Evolutionary conservation across 805 yeast species (phyloP), one percentile per base, ranked within the genome.

Genomic region (Kazachstania africana): DNA sequence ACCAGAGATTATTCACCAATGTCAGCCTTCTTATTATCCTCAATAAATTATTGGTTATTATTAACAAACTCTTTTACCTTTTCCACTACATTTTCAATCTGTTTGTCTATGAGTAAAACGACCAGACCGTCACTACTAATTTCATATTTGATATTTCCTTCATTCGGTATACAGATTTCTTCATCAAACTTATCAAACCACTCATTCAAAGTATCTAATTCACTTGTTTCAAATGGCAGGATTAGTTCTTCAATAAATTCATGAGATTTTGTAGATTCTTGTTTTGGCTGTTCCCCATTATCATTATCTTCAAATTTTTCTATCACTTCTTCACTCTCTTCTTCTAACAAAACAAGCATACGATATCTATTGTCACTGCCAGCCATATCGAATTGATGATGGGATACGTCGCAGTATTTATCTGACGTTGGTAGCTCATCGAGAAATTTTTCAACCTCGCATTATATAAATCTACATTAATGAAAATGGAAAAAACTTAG

Each of bases 101-200:
- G 44, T 28, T 53, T 43, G 30, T 50, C 57, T 10, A 56, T 34
- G 20, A 56, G 40, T 16, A 56, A 34, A 2, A 56, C 50, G 24
- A 56, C 54, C 22, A 56, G 35, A 18, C 61, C 61, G 36, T 56
- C 61, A 33, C 59, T 56, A 20, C 52, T 56, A 28, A 56, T 56
- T 33, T 56, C 61, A 33, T 56, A 56, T 26, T 56, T 56, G 25
- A 56, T 53, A 39, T 51, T 53, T 9, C 60, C 59, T 36, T 56
- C 61, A 31, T 56, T 55, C 30, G 59, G 59, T 43, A 56, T 55
- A 35, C 58, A 56, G 15, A 56, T 52, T 17, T 48, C 46, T 24
- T 45, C 53, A 38, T 51, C 64, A 42, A 59, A 47, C 31, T 47
- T 51, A 37, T 55, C 60, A 38, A 56, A 56, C 59, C 60, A 55